phyloP scores from a whole-genome alignment of 768 basidiomycete genomes.

The Mycena albidolilacea region DNA sequence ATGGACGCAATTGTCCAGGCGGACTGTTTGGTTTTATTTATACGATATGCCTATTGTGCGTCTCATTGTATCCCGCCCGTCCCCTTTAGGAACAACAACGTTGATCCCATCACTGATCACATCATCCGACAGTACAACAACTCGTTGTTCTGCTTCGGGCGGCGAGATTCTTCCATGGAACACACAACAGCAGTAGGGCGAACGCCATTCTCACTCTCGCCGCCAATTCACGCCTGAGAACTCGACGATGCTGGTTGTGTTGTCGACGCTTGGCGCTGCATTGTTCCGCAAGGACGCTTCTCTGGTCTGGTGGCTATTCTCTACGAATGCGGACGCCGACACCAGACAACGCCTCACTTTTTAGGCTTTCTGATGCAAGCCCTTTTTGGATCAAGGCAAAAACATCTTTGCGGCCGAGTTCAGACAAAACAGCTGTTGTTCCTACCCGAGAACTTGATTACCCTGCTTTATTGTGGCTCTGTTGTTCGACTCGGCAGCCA shows the following conservation, averaged over 20 bases:
- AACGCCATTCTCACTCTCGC: neutral
- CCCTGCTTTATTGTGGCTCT: no score
- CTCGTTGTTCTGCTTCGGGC: conserved; percentile 23
- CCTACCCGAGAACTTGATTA: no score
- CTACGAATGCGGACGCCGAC: no score
- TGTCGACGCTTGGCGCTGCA: neutral
- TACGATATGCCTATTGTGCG: conserved; percentile 11
- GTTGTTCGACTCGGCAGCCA: no score
- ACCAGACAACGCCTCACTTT: no score
- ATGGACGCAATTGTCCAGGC: conserved; percentile 4
- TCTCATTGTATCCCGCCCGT: conserved; percentile 17
- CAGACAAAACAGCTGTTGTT: no score
- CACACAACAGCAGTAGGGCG: no score
- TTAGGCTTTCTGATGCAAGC: no score
- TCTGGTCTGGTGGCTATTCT: no score
- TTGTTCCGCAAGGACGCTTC: no score
- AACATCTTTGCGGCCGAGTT: no score
- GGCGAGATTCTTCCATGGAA: neutral
- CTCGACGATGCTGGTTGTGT: neutral
- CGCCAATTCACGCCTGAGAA: conserved; percentile 24
- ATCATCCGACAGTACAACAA: conserved; percentile 5
- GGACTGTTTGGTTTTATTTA: conserved; percentile 26
- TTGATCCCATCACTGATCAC: neutral
- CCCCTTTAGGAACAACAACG: conserved; percentile 28
- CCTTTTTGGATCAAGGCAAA: no score